Evolutionary conservation across 345 rosid species (phyloP).

Genomic region (Trapa incisa): DNA sequence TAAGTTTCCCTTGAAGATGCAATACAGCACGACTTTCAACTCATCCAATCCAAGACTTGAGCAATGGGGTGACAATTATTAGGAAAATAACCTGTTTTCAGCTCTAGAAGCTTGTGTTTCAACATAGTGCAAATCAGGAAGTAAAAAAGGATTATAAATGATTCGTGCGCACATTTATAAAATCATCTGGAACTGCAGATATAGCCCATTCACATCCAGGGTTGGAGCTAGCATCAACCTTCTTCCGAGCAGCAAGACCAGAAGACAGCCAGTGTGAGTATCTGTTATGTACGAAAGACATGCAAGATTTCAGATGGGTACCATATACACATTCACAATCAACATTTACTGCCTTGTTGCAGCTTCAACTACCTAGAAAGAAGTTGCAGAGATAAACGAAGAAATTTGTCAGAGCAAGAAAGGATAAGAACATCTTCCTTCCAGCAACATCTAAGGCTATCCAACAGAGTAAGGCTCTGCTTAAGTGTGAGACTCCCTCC

Average conservation of each 20-base stretch:
- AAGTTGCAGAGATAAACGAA: constrained; percentile 92
- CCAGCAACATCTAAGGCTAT: constrained; percentile 88
- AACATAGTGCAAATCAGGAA: not conserved
- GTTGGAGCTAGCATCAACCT: constrained; percentile 34
- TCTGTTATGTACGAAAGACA: constrained; percentile 23
- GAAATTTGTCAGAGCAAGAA: constrained; percentile 91
- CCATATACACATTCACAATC: not conserved
- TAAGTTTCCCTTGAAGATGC: not conserved
- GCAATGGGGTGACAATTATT: not conserved
- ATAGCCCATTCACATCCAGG: constrained; percentile 87
- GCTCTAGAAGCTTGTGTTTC: not conserved
- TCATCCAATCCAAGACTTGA: not conserved
- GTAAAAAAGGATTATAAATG: constrained; percentile 7
- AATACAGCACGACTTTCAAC: not conserved
- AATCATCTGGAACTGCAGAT: constrained; percentile 68
- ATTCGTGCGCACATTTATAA: constrained; percentile 51
- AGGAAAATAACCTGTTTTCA: not conserved
- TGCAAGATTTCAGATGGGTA: constrained; percentile 1
- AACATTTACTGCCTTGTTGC: not conserved
- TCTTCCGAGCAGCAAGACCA: constrained; percentile 58
- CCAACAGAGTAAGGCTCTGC: constrained; percentile 71
- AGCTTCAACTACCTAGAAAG: constrained; percentile 47
- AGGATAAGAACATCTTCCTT: constrained; percentile 80
- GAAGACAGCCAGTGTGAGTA: constrained; percentile 78
- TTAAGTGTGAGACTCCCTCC: constrained; percentile 39